A percentile compares a stretch with the other conserved stretches of the same genome.
These are phyloP conservation scores for Chloranthus sessilifolius DNA, from an alignment of 164 flowering plant genomes.

Conservation along the genomic window DNA sequence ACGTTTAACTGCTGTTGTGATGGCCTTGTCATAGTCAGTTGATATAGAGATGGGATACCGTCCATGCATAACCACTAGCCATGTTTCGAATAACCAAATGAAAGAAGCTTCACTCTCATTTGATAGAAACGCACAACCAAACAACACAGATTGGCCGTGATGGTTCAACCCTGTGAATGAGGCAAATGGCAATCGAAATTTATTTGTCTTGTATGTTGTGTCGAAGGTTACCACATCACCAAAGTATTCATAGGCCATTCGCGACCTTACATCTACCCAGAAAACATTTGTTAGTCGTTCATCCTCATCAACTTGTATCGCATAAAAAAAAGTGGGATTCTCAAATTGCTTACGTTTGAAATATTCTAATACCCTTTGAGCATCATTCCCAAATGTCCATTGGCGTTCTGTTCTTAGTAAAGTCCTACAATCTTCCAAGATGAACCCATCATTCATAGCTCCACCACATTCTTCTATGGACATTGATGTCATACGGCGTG, in stretches of 20 bases:
- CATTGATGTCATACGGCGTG: neutral
- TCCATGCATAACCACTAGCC: conserved; percentile 7
- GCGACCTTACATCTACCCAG: conserved; percentile 11
- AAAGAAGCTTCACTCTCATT: conserved; percentile 4
- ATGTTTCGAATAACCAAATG: conserved; percentile 8
- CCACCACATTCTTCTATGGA: too few relatives aligned
- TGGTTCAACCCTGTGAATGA: conserved; percentile 10
- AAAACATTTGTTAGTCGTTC: conserved; percentile 5
- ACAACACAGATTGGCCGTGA: conserved; percentile 8
- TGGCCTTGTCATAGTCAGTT: neutral
- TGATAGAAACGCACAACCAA: conserved; percentile 8
- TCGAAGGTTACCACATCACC: conserved; percentile 8
- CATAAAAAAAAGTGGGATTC: conserved; percentile 6
- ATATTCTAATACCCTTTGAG: neutral
- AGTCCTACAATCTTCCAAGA: neutral
- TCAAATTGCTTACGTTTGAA: conserved; percentile 1
- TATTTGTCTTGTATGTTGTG: conserved; percentile 4
- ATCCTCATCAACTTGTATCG: conserved; percentile 5
- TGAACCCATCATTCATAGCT: too few relatives aligned
- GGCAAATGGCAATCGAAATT: conserved; percentile 6
- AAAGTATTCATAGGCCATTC: conserved; percentile 3
- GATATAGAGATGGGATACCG: conserved; percentile 6
- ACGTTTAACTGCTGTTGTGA: neutral
- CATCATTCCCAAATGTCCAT: neutral
- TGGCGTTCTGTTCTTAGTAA: neutral